Evolutionary conservation across 2,329 filamentous ascomycete species (phyloP), one percentile per base, ranked within the genome.

Genomic region (Epichloe elymi): DNA sequence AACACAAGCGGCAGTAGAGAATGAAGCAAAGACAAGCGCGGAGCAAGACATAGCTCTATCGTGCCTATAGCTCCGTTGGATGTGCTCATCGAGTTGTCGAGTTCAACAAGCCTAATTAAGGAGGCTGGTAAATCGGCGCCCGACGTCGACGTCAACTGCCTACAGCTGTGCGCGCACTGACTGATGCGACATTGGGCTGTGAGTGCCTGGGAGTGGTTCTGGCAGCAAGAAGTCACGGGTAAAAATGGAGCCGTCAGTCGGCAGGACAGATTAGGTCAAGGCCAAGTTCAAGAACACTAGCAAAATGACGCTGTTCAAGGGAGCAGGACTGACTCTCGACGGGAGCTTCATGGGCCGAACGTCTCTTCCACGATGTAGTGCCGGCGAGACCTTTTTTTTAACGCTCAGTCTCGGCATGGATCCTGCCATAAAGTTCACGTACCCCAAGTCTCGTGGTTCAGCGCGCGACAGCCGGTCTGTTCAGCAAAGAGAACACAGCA

Each of bases 281-380:
- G 72, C 76, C 48, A 82, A 82, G 63, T 72, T 78, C 55, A 74
- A 74, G 42, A 82, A 82, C 59, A 64, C 64, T 6, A 74, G 70
- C 54, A 70, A 69, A 51, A 68, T 79, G 47, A 74, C 75, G 0
- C 66, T 81, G 11, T 70, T 79, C 41, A 67, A 67, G 49, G 78
- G 77, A 2, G 69, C 70, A 0, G 74, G 76, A 2, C 66, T 82
- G 7, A 80, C 75, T 0, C 70, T 82, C 20, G 79, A 82, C 60
- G 74, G 75, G 5, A 70, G 70, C 2, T 81, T 80, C 64, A 63
- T 82, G 37, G 78, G 79, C 4, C 75, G 74, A 53, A 71, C 73
- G 0, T 63, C 59, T 0, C 64, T 82, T 26, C 74, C 77, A 2
- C 71, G 73, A 41, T 79, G 76, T 60, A 73, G 70, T 36, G 65